Percentiles rank a stretch among this genome's conserved stretches.
Evolutionary conservation across 306 rosid genomes (phyloP).

Genomic region (Cicer bijugum): DNA sequence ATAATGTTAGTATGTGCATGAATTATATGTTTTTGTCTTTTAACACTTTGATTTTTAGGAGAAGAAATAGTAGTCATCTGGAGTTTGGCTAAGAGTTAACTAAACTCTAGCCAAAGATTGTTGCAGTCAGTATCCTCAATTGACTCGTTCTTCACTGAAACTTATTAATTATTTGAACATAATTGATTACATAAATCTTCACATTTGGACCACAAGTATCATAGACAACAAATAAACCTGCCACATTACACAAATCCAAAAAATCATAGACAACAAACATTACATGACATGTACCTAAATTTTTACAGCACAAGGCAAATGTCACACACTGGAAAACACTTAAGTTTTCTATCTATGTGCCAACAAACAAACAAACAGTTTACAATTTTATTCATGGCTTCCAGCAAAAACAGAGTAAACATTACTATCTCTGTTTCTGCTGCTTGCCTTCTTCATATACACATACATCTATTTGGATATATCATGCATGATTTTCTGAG

Average conservation of each 20-base stretch:
- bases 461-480: constrained; percentile 9
- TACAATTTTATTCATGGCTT: constrained; percentile 43
- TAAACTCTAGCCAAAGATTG: too few species aligned
- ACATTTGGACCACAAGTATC: neutral
- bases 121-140: too few species aligned
- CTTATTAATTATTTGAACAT: neutral
- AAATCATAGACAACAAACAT: constrained; percentile 2
- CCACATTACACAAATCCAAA: neutral
- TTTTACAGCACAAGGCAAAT: constrained; percentile 12
- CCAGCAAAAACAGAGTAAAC: constrained; percentile 40
- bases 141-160: too few species aligned
- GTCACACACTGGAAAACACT: neutral
- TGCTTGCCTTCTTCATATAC: constrained; percentile 31
- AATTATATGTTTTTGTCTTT: too few species aligned
- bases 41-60: too few species aligned
- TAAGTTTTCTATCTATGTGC: neutral
- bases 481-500: constrained; percentile 9
- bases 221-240: neutral
- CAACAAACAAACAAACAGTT: constrained; percentile 44
- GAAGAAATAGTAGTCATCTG: too few species aligned
- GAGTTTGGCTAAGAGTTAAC: too few species aligned
- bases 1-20: neutral
- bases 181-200: neutral
- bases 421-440: constrained; percentile 41
- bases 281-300: too few species aligned